A percentile compares a stretch with the other conserved stretches of the same genome.
phyloP scores from a whole-genome alignment of 164 flowering plant species.

The Annona cherimola region DNA sequence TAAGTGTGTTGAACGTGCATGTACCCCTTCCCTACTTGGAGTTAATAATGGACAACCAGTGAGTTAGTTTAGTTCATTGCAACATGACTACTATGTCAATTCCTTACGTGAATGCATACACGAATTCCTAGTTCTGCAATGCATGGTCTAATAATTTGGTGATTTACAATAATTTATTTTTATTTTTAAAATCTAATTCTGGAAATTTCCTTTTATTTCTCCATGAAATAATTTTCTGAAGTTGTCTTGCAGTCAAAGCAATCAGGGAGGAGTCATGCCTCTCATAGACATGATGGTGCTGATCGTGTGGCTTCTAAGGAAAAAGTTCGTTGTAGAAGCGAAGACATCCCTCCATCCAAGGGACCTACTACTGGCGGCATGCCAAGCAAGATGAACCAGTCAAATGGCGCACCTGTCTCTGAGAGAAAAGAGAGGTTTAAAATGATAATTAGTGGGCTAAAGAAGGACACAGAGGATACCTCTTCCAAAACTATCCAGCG shows the following conservation, averaged over 20 bases:
- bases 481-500: slow-evolving; percentile 38
- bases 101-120: not conserved
- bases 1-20: too few relatives aligned
- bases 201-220: not conserved
- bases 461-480: slow-evolving; percentile 41
- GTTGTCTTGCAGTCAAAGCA: slow-evolving; percentile 46
- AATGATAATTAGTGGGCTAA: slow-evolving; percentile 73
- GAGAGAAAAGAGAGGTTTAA: slow-evolving; percentile 85
- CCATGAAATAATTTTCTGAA: not conserved
- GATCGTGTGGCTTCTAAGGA: slow-evolving; percentile 33
- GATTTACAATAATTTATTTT: not conserved
- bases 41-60: too few relatives aligned
- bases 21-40: not conserved
- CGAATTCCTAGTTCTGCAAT: not conserved
- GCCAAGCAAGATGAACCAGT: slow-evolving; percentile 1
- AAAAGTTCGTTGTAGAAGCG: slow-evolving; percentile 22
- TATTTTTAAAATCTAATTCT: too few relatives aligned
- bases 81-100: too few relatives aligned
- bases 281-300: slow-evolving; percentile 34
- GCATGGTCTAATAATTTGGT: not conserved
- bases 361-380: slow-evolving; percentile 22
- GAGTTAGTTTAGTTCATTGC: too few relatives aligned
- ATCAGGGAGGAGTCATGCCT: slow-evolving; percentile 27
- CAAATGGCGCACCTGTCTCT: slow-evolving; percentile 46
- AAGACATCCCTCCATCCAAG: slow-evolving; percentile 19